Conservation (phyloP, 768 basidiomycete species). For the Crucibulum laeve region DNA sequence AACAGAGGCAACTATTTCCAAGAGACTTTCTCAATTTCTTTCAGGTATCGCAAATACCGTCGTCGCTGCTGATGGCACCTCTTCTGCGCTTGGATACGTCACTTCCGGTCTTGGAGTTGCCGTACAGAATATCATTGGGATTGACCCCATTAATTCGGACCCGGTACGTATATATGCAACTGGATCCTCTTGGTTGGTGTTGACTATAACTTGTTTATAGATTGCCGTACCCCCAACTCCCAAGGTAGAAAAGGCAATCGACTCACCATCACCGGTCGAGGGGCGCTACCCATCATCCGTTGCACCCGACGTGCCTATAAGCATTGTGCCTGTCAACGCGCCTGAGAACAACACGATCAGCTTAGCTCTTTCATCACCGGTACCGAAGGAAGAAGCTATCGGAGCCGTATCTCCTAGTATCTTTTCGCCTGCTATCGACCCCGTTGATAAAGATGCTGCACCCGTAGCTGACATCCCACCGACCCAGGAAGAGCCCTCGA, state of each 20-base stretch:
- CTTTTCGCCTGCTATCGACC: neutral
- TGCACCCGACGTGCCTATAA: conserved; percentile 29
- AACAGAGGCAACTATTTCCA: conserved; percentile 5
- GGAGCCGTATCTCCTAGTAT: neutral
- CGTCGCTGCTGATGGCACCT: conserved; percentile 31
- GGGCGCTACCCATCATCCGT: conserved; percentile 11
- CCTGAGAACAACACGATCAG: conserved; percentile 28
- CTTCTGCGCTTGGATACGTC: conserved; percentile 32
- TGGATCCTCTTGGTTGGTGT: conserved; percentile 1
- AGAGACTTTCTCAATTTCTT: conserved; percentile 25
- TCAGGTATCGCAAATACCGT: conserved; percentile 33
- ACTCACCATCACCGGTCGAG: neutral
- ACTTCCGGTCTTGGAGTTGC: conserved; percentile 34
- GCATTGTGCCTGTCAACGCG: conserved; percentile 36
- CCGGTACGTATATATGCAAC: conserved; percentile 22
- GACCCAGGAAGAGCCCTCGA: neutral
- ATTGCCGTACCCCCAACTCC: conserved; percentile 18
- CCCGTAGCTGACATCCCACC: too few species aligned
- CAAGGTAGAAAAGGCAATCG: neutral
- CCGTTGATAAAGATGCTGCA: too few species aligned
- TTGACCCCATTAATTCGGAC: conserved; percentile 33
- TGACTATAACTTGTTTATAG: conserved; percentile 10
- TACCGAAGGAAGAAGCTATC: neutral
- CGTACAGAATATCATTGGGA: conserved; percentile 30
- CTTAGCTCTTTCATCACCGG: too few species aligned